Evolutionary conservation across 2,329 filamentous ascomycete species (phyloP).

Genomic region (Beauveria bassiana): DNA sequence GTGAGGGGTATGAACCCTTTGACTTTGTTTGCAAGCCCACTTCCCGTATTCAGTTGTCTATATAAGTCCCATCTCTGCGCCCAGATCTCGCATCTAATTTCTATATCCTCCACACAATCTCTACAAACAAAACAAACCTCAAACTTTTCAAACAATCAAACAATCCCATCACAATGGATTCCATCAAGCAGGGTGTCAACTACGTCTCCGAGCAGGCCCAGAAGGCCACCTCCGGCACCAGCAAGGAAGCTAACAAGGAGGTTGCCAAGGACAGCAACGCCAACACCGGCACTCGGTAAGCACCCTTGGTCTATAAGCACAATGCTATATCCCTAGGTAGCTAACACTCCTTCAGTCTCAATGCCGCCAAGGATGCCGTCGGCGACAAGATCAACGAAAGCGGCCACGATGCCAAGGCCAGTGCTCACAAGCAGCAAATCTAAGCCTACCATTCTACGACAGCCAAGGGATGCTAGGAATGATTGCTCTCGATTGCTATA

Average conservation of each 20-base stretch:
- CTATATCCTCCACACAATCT: conserved; percentile 6
- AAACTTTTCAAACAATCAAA: background rate
- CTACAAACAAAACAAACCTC: conserved; percentile 13
- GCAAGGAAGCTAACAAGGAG: conserved; percentile 64
- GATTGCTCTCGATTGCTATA: background rate
- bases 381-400: conserved; percentile 38
- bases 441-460: conserved; percentile 18
- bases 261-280: conserved; percentile 56
- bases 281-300: conserved; percentile 44
- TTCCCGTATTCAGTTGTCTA: background rate
- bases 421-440: conserved; percentile 34
- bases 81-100: conserved; percentile 18
- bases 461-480: background rate
- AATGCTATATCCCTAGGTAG: too few species aligned
- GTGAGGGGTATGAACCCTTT: conserved; percentile 8
- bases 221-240: conserved; percentile 45
- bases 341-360: conserved; percentile 27
- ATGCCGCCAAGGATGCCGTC: conserved; percentile 41
- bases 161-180: conserved; percentile 36
- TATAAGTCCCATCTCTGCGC: conserved; percentile 10
- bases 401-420: conserved; percentile 31
- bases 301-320: background rate
- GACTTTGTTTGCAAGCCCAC: background rate
- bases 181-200: conserved; percentile 55
- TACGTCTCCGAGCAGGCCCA: conserved; percentile 57